Base-by-base conservation (phyloP, 1,284 basidiomycete species). In the Austroboletus novae-zelandiae region DNA sequence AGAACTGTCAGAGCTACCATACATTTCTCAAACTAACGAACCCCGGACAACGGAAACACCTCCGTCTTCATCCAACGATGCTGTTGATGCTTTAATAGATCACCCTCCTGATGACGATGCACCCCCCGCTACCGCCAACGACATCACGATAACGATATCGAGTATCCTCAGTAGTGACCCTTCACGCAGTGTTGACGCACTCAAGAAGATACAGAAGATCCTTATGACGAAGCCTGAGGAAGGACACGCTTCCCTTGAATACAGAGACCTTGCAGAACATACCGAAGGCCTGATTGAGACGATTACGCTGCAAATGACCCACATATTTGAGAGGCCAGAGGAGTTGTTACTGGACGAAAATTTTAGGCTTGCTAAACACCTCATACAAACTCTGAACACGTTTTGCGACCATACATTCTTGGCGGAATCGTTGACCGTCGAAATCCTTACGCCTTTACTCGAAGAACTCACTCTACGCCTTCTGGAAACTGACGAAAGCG, bases 321-420 rank as follows among this genome's bases (percentile, higher is more conserved):
- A 92, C 65, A 83, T 92, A 14, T 97, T 96, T 62, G 89, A 91
- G 50, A 79, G 81, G 42, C 84, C 84, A 2, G 83, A 89, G 25
- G 83, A 89, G 45, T 74, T 96, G 27, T 68, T 82, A 6, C 75
- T 82, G 6, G 84, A 86, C 17, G 81, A 87, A 56, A 91, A 90
- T 62, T 92, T 96, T 71, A 81, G 95, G 40, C 76, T 98, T 9
- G 92, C 94, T 47, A 98, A 98, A 70, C 95, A 97, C 68, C 80
- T 98, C 46, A 96, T 98, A 60, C 94, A 97, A 69, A 94, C 94
- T 0, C 78, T 95, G 30, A 93, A 94, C 61, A 89, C 90, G 29
- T 94, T 94, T 67, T 94, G 92, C 61, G 93, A 95, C 62, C 89
- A 94, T 65, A 70, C 81, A 20, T 78, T 89, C 53, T 74, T 95